These are phyloP conservation scores for Ogataea dorogensis DNA, from an alignment of 805 yeast genomes.

Conservation along the genomic window DNA sequence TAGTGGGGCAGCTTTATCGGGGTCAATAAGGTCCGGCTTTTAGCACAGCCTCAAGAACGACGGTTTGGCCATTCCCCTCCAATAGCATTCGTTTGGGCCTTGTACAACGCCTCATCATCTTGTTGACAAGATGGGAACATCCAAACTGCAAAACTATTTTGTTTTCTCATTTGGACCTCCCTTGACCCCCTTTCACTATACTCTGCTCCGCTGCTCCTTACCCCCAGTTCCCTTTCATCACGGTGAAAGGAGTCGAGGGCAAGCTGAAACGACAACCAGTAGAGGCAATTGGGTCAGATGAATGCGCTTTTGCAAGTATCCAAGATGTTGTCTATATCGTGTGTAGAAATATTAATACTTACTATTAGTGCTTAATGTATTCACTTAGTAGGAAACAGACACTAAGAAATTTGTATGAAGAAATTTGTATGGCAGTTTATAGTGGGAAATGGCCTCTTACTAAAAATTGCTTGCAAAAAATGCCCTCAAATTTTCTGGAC, in stretches of 20 bases:
- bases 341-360: slow-evolving; percentile 8
- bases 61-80: slow-evolving; percentile 2
- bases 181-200: no score
- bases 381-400: slow-evolving; percentile 7
- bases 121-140: neutral
- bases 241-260: slow-evolving; percentile 1
- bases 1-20: slow-evolving; percentile 11
- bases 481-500: neutral
- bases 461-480: slow-evolving; percentile 9
- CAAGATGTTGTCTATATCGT: neutral
- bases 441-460: slow-evolving; percentile 8
- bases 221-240: slow-evolving; percentile 2
- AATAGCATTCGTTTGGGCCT: no score
- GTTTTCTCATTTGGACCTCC: neutral
- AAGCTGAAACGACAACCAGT: slow-evolving; percentile 1
- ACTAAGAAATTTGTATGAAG: slow-evolving; percentile 13
- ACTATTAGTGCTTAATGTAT: slow-evolving; percentile 3
- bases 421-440: slow-evolving; percentile 9
- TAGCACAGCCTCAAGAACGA: slow-evolving; percentile 9
- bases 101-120: neutral
- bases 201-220: no score
- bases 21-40: slow-evolving; percentile 3
- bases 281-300: slow-evolving; percentile 1
- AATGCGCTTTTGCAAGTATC: no score
- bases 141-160: neutral